A percentile compares a stretch with the other conserved stretches of the same genome.
phyloP scores from a whole-genome alignment of 2,329 filamentous ascomycete genomes.

The Penicillium griseofulvum region DNA sequence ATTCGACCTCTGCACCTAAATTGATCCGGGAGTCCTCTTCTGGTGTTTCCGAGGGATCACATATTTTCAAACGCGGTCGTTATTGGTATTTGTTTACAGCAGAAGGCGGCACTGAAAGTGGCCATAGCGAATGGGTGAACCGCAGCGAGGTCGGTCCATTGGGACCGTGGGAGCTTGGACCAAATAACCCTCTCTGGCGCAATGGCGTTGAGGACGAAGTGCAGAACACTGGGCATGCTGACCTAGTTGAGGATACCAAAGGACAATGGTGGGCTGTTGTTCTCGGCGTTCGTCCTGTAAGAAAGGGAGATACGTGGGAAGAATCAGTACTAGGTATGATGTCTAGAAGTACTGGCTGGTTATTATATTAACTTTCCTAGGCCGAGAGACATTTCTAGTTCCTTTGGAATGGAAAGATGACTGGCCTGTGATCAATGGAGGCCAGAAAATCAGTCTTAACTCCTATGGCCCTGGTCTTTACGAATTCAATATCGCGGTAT shows the following conservation, averaged over 20 bases:
- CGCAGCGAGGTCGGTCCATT: constrained; percentile 53
- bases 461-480: constrained; percentile 23
- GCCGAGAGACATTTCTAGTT: constrained; percentile 53
- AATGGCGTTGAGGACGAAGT: constrained; percentile 51
- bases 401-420: constrained; percentile 51
- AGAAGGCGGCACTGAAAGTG: constrained; percentile 58
- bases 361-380: constrained; percentile 21
- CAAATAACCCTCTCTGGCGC: constrained; percentile 57
- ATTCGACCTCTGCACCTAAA: constrained; percentile 31
- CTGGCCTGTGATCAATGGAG: constrained; percentile 53
- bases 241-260: constrained; percentile 46
- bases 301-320: constrained; percentile 28
- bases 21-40: constrained; percentile 47
- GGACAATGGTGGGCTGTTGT: constrained; percentile 52
- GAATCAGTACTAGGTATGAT: constrained; percentile 45
- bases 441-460: constrained; percentile 44
- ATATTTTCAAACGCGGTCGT: constrained; percentile 52
- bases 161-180: constrained; percentile 63
- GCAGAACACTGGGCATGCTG: constrained; percentile 52
- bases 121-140: constrained; percentile 60
- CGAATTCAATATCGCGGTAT: constrained; percentile 7
- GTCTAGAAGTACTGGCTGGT: neutral
- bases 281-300: constrained; percentile 46
- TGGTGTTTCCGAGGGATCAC: constrained; percentile 53
- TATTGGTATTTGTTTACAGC: constrained; percentile 56